Percentiles rank a stretch among this genome's conserved stretches.
Evolutionary conservation across 1,139 yeast genomes (phyloP).

Genomic region (Trichomonascaceae sp.): DNA sequence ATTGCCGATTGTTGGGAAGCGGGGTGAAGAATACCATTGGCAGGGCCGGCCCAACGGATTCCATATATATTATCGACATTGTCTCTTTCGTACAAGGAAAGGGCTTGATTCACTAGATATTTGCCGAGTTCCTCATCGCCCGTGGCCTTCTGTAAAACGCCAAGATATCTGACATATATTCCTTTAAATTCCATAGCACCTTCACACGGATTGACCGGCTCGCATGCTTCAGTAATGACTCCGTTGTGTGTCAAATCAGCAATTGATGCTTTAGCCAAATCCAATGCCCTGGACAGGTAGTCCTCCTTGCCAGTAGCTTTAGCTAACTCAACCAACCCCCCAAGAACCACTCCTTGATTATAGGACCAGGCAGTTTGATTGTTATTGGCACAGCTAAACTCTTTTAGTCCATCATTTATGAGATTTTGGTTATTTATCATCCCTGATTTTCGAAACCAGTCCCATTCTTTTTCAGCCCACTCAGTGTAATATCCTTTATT

Average conservation of each 20-base stretch:
- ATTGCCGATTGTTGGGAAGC: neutral
- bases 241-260: conserved; percentile 12
- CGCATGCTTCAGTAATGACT: conserved; percentile 15
- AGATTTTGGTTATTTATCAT: conserved; percentile 13
- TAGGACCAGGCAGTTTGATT: conserved; percentile 17
- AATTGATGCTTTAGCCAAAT: conserved; percentile 14
- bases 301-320: neutral
- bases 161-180: conserved; percentile 16
- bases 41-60: conserved; percentile 3
- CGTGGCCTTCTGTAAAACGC: conserved; percentile 7
- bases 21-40: neutral
- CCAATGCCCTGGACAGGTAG: conserved; percentile 11
- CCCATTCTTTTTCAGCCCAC: conserved; percentile 16
- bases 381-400: conserved; percentile 13
- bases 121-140: neutral
- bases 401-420: conserved; percentile 16
- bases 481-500: conserved; percentile 9
- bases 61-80: neutral
- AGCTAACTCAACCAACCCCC: conserved; percentile 15
- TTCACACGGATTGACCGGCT: conserved; percentile 14
- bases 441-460: conserved; percentile 14
- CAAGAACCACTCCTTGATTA: conserved; percentile 21
- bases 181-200: conserved; percentile 19
- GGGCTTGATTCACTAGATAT: neutral
- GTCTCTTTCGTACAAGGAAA: neutral